These are phyloP conservation scores for Thecaphora frezii DNA, from an alignment of 1,284 basidiomycete species.

Conservation along the genomic window DNA sequence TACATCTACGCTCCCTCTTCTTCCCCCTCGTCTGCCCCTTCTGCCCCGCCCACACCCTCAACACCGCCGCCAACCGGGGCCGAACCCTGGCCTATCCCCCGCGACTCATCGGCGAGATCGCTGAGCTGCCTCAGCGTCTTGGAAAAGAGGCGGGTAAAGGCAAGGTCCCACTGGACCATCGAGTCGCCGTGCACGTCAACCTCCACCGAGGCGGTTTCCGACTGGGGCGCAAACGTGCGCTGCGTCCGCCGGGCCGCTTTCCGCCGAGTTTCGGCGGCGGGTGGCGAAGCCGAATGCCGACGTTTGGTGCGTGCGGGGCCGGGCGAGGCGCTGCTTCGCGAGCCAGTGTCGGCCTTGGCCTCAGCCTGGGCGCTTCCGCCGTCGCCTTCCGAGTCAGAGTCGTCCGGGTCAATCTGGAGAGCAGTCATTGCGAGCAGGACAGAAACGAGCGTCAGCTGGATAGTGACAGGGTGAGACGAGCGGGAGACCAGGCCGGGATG, in stretches of 20 bases:
- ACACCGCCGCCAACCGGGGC: neutral
- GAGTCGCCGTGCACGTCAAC: slow-evolving; percentile 14
- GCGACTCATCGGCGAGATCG: slow-evolving; percentile 19
- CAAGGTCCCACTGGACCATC: slow-evolving; percentile 35
- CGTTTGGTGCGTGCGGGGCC: too few relatives aligned
- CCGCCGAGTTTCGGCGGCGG: too few relatives aligned
- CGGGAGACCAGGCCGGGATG: too few relatives aligned
- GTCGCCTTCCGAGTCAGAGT: neutral
- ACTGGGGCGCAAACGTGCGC: slow-evolving; percentile 3
- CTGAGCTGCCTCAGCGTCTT: slow-evolving; percentile 32
- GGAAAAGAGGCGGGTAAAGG: slow-evolving; percentile 34
- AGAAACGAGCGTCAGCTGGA: neutral
- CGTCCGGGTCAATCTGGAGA: slow-evolving; percentile 20
- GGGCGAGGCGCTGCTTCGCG: too few relatives aligned
- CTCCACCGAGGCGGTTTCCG: slow-evolving; percentile 26
- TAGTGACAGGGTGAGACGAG: neutral
- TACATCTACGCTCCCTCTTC: too few relatives aligned
- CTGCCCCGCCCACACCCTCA: too few relatives aligned
- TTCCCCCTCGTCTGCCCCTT: too few relatives aligned
- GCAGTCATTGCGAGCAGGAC: neutral
- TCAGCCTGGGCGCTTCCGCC: neutral
- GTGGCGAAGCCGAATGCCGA: too few relatives aligned
- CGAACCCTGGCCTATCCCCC: slow-evolving; percentile 1
- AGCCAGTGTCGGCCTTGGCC: too few relatives aligned
- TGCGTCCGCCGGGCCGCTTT: neutral